Conservation (phyloP, 1,284 basidiomycete species). For the Cystobasidium slooffiae region DNA sequence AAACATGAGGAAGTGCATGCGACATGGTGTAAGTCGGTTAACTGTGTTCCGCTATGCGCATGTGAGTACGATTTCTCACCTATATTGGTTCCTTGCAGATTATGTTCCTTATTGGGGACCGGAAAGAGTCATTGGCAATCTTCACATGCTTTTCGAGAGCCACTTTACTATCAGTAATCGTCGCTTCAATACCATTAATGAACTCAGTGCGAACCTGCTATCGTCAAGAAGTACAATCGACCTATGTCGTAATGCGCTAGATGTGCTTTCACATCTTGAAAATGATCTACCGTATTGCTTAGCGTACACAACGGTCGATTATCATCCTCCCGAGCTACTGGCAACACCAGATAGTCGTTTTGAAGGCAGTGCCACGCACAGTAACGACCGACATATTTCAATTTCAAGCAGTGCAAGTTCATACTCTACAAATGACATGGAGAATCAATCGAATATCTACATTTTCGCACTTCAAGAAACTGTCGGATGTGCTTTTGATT, state of each 20-base stretch:
- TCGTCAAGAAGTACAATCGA: slow-evolving; percentile 43
- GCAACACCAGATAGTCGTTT: background rate
- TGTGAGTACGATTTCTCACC: background rate
- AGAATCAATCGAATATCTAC: slow-evolving; percentile 36
- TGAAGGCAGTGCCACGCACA: background rate
- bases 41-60: background rate
- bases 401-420: slow-evolving; percentile 40
- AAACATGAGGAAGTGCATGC: slow-evolving; percentile 37
- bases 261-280: slow-evolving; percentile 32
- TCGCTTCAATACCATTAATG: slow-evolving; percentile 25
- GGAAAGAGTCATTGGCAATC: slow-evolving; percentile 37
- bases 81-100: background rate
- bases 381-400: slow-evolving; percentile 15
- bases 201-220: slow-evolving; percentile 31
- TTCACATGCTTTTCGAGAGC: slow-evolving; percentile 42
- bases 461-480: slow-evolving; percentile 45
- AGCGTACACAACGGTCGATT: slow-evolving; percentile 35
- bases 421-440: slow-evolving; percentile 30
- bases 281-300: slow-evolving; percentile 40
- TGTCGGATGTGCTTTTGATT: slow-evolving; percentile 43
- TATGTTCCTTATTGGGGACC: slow-evolving; percentile 32
- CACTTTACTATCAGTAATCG: slow-evolving; percentile 24
- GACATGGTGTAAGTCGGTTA: slow-evolving; percentile 19
- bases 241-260: slow-evolving; percentile 40
- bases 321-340: slow-evolving; percentile 38